Percentiles rank a stretch among this genome's conserved stretches.
phyloP scores from a whole-genome alignment of 768 basidiomycete species.

The Lentinula lateritia region DNA sequence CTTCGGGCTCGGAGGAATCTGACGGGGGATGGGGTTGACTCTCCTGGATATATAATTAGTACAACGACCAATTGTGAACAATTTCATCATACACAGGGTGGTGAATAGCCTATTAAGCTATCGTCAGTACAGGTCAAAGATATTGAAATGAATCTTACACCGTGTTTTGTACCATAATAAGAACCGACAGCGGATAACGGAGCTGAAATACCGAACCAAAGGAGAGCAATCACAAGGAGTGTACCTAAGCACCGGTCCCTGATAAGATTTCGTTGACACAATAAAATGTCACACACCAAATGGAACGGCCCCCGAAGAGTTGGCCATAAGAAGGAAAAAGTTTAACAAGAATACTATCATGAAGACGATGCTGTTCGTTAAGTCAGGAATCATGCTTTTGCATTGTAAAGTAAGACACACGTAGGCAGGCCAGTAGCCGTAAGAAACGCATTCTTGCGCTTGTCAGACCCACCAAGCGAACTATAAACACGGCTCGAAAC shows the following conservation, averaged over 20 bases:
- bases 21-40: constrained; percentile 92
- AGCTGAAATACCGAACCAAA: constrained; percentile 94
- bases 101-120: constrained; percentile 46
- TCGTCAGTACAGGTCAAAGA: neutral
- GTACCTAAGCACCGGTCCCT: constrained; percentile 46
- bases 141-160: constrained; percentile 42
- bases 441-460: constrained; percentile 76
- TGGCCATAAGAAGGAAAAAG: constrained; percentile 77
- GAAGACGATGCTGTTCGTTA: constrained; percentile 63
- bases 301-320: constrained; percentile 93
- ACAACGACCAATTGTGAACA: neutral
- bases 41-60: constrained; percentile 22
- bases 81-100: constrained; percentile 54
- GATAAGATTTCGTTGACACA: neutral
- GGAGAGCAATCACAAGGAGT: constrained; percentile 72
- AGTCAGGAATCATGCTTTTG: constrained; percentile 8
- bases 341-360: constrained; percentile 85
- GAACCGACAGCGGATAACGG: constrained; percentile 85
- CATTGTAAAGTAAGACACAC: constrained; percentile 35
- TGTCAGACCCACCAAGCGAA: constrained; percentile 73
- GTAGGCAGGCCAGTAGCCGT: constrained; percentile 87
- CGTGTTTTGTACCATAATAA: constrained; percentile 82
- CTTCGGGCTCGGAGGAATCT: constrained; percentile 84
- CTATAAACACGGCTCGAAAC: constrained; percentile 77
- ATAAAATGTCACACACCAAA: constrained; percentile 53